These are phyloP conservation scores for Lophiotrema nucula DNA, from an alignment of 495 filamentous ascomycete species.

Conservation along the genomic window DNA sequence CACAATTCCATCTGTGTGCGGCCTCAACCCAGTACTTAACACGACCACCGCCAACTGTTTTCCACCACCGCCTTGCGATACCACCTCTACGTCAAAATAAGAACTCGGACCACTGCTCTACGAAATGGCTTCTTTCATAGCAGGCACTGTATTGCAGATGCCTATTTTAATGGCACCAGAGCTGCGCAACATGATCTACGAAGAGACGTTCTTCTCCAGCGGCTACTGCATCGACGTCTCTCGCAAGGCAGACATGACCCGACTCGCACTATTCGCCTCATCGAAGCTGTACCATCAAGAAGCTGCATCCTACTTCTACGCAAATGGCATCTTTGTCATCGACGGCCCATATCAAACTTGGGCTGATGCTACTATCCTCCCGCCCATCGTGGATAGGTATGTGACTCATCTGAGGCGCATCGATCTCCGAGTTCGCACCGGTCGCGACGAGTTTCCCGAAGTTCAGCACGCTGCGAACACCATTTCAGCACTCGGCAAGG, in stretches of 20 bases:
- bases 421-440: background rate
- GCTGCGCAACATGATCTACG: background rate
- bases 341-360: background rate
- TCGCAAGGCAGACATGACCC: background rate
- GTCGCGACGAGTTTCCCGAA: background rate
- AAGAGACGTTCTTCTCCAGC: background rate
- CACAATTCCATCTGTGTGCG: too few species aligned
- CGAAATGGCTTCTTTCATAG: too few species aligned
- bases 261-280: background rate
- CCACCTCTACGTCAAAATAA: background rate
- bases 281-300: background rate
- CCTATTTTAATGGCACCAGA: background rate
- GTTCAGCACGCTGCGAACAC: background rate
- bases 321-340: background rate
- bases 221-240: background rate
- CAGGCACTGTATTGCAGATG: too few species aligned
- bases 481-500: background rate
- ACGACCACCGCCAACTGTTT: background rate
- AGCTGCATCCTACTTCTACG: conserved; percentile 1
- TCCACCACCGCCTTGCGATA: background rate
- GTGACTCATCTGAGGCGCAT: background rate
- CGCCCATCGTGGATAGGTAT: background rate
- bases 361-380: background rate
- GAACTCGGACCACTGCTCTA: too few species aligned
- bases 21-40: too few species aligned